Evolutionary conservation across 805 yeast genomes (phyloP).

Genomic region (Zygosaccharomyces bisporus): DNA sequence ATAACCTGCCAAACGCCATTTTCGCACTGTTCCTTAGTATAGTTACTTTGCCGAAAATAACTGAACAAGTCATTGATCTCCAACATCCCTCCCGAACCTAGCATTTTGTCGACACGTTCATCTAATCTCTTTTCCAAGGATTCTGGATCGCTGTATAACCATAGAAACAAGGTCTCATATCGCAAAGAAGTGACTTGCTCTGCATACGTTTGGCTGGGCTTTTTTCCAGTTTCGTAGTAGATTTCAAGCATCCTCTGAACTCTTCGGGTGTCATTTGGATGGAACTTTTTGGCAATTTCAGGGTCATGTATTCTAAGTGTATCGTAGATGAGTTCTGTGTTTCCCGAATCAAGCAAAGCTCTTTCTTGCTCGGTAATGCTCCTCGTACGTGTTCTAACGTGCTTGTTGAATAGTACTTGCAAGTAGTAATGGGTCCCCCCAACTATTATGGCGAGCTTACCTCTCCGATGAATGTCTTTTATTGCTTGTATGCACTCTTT

Average conservation of each 20-base stretch:
- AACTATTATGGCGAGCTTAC: slow-evolving; percentile 79
- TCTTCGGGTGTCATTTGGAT: slow-evolving; percentile 84
- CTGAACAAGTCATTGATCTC: slow-evolving; percentile 64
- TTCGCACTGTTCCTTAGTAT: slow-evolving; percentile 45
- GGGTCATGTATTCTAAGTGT: slow-evolving; percentile 61
- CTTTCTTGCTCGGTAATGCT: slow-evolving; percentile 34
- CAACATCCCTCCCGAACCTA: slow-evolving; percentile 58
- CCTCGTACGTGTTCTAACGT: slow-evolving; percentile 21
- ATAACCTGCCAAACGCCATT: slow-evolving; percentile 91
- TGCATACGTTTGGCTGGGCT: slow-evolving; percentile 66
- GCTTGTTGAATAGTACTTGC: slow-evolving; percentile 72
- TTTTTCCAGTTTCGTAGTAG: slow-evolving; percentile 58
- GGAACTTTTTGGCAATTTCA: slow-evolving; percentile 70
- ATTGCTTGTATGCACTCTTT: slow-evolving; percentile 63
- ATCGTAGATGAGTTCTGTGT: slow-evolving; percentile 37
- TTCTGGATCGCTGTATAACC: slow-evolving; percentile 72
- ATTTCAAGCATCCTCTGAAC: slow-evolving; percentile 79
- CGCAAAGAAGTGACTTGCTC: slow-evolving; percentile 57
- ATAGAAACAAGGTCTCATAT: slow-evolving; percentile 64
- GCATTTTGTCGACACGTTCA: slow-evolving; percentile 78
- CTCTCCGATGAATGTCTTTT: slow-evolving; percentile 57
- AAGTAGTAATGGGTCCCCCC: slow-evolving; percentile 97
- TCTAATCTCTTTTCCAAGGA: slow-evolving; percentile 64
- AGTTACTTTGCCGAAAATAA: slow-evolving; percentile 36
- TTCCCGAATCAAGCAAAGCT: slow-evolving; percentile 48